Evolutionary conservation across 1,139 yeast species (phyloP), one percentile per base, ranked within the genome.

Genomic region (Nematodospora anomalae): DNA sequence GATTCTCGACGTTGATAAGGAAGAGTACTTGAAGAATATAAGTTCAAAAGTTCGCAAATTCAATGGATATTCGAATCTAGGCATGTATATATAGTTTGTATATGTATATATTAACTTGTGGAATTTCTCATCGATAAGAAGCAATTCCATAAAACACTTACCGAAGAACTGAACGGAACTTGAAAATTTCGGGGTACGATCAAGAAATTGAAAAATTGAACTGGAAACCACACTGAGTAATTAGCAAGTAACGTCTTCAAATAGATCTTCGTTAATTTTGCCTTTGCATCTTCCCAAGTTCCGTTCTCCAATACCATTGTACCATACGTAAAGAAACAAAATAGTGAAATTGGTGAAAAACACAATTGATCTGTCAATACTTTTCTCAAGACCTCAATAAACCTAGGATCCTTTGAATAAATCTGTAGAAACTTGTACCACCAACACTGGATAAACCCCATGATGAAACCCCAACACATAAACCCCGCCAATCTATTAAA

Each of bases 71-170:
- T 58, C 69, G 13, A 64, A 60, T 42, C 57, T 67, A 5, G 70
- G 71, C 12, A 64, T 67, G 70, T 65, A 67, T 47, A 57, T 67
- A 43, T 66, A 51, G 45, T 4, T 6, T 18, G 28, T 25, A 9
- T 24, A 7, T 6, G n/a, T 31, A 11, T n/a, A 23, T 24, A n/a
- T 31, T 38, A 44, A 39, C 38, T 46, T 6, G 50, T 50, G 12
- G 74, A 66, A 47, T 84, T 84, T 51, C 83, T 70, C 76, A 87
- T 79, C 0, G 96, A 87, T 33, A 92, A 66, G 62, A 84, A 90
- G 38, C 97, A 89, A 60, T 89, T 86, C 97, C 97, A 89, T 28
- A 88, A 66, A 20, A 89, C 94, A 21, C 95, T 88, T n/a, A 92
- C 69, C 9, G 94, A 80, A 1, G 96, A 83, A 40, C 95, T 83